A percentile compares a stretch with the other conserved stretches of the same genome.
phyloP scores from a whole-genome alignment of 192 early-diverging fungal species.

The Umbelopsis ramanniana region DNA sequence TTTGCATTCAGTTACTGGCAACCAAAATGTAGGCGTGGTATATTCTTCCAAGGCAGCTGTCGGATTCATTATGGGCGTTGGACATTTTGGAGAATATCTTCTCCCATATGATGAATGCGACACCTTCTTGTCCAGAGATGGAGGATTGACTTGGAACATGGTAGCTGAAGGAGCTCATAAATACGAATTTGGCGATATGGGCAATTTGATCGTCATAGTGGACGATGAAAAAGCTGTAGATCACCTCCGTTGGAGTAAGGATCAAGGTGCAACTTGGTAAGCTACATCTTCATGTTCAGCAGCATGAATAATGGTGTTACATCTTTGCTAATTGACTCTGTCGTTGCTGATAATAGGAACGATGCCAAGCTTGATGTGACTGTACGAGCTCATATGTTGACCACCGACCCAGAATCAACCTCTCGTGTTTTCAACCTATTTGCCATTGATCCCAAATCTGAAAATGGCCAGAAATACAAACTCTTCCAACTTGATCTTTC shows the following conservation, averaged over 20 bases:
- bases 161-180: conserved; percentile 74
- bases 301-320: neutral
- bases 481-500: conserved; percentile 75
- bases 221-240: conserved; percentile 60
- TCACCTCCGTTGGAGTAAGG: conserved; percentile 72
- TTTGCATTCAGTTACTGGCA: conserved; percentile 81
- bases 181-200: conserved; percentile 86
- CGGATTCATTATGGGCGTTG: conserved; percentile 91
- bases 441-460: conserved; percentile 35
- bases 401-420: conserved; percentile 82
- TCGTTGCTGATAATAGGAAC: conserved; percentile 35
- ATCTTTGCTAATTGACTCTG: neutral
- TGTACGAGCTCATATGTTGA: conserved; percentile 67
- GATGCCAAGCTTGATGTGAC: conserved; percentile 47
- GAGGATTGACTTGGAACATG: conserved; percentile 77
- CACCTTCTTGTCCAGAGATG: conserved; percentile 86
- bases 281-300: neutral
- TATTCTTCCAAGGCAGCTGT: conserved; percentile 76
- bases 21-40: conserved; percentile 68
- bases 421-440: conserved; percentile 73
- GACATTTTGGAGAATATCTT: conserved; percentile 79
- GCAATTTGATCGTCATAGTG: conserved; percentile 74
- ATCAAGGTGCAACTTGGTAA: conserved; percentile 80
- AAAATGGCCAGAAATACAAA: conserved; percentile 35
- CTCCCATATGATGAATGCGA: conserved; percentile 75